Evolutionary conservation across 2,329 filamentous ascomycete species (phyloP).

Genomic region (Cordyceps tenuipes): DNA sequence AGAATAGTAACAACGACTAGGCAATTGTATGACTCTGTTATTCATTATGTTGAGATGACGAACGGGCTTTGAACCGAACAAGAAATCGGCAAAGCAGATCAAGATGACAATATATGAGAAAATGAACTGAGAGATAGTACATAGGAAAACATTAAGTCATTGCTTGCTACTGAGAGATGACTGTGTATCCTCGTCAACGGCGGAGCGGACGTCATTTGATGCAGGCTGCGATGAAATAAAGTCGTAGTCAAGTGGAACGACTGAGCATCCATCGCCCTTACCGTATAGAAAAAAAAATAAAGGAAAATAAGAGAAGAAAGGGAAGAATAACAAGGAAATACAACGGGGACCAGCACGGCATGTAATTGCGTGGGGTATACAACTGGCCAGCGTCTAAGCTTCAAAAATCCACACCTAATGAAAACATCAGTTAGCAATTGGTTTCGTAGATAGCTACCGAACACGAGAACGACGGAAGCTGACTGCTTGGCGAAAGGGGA

Average conservation of each 20-base stretch:
- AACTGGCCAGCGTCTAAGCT: constrained; percentile 24
- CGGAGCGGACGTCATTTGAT: background rate
- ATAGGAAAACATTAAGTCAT: constrained; percentile 15
- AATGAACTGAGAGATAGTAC: background rate
- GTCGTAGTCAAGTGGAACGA: background rate
- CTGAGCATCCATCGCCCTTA: background rate
- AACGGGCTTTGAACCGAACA: background rate
- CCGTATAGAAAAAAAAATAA: background rate
- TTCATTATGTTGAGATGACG: constrained; percentile 3
- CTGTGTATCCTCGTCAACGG: background rate
- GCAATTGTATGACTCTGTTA: background rate
- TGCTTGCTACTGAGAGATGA: constrained; percentile 9
- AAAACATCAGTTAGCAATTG: background rate
- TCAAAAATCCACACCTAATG: constrained; percentile 42
- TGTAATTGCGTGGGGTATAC: constrained; percentile 19
- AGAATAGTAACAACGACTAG: background rate
- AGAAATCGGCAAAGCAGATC: constrained; percentile 1
- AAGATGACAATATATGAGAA: background rate
- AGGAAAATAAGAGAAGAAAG: background rate
- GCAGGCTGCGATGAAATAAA: background rate
- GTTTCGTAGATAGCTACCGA: background rate
- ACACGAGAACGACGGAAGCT: background rate
- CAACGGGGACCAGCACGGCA: constrained; percentile 3
- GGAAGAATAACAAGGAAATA: constrained; percentile 13
- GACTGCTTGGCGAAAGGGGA: background rate